phyloP scores from a whole-genome alignment of 2,329 filamentous ascomycete genomes.

The Epichloe sp. region DNA sequence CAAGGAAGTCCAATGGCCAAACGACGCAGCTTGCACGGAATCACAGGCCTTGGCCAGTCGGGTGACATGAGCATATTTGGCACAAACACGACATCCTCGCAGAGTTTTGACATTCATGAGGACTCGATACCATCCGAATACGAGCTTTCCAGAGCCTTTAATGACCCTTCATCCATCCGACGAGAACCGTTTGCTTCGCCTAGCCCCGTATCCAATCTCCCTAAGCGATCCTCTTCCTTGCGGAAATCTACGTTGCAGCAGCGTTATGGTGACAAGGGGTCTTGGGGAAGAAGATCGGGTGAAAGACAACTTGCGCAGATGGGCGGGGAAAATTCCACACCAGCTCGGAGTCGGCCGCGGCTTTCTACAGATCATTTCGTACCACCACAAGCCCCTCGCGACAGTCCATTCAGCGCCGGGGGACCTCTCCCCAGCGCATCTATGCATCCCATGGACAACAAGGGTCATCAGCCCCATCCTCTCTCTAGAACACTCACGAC shows the following conservation, averaged over 20 bases:
- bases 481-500: constrained; percentile 77
- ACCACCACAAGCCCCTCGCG: constrained; percentile 45
- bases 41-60: constrained; percentile 44
- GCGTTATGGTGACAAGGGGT: constrained; percentile 56
- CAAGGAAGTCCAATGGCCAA: constrained; percentile 82
- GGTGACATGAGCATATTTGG: constrained; percentile 67
- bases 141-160: constrained; percentile 30
- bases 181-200: constrained; percentile 31
- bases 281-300: constrained; percentile 45
- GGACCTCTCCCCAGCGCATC: constrained; percentile 39
- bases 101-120: constrained; percentile 39
- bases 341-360: constrained; percentile 52
- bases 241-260: constrained; percentile 82
- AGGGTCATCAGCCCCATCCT: constrained; percentile 54
- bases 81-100: constrained; percentile 27
- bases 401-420: constrained; percentile 50
- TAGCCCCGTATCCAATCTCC: constrained; percentile 39
- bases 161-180: constrained; percentile 1
- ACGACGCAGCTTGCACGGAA: constrained; percentile 72
- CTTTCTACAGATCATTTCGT: constrained; percentile 70
- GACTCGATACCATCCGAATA: constrained; percentile 35
- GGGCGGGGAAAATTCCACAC: constrained; percentile 40
- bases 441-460: constrained; percentile 33
- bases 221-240: constrained; percentile 62
- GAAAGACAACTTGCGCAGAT: constrained; percentile 41